phyloP scores from a whole-genome alignment of 179 eudicot genomes.

The Carnegiea gigantea region DNA sequence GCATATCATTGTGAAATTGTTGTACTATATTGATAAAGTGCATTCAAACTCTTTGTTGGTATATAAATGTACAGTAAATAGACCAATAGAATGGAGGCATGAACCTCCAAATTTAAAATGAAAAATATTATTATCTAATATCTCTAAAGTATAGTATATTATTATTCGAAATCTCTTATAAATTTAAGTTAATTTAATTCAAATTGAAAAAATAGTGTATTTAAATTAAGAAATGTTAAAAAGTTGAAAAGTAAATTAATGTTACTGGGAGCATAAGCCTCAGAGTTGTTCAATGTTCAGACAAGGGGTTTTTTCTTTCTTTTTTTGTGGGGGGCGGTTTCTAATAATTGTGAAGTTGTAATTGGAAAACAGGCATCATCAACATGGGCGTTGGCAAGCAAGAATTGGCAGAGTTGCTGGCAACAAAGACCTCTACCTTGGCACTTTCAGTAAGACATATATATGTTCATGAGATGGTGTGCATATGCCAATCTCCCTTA shows the following conservation, averaged over 20 bases:
- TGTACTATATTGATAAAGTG: too few species aligned
- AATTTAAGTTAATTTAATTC: not conserved
- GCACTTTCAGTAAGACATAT: conserved; percentile 75
- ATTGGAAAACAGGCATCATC: conserved; percentile 63
- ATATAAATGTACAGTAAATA: too few species aligned
- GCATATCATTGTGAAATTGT: too few species aligned
- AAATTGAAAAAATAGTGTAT: too few species aligned
- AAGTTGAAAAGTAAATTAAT: not conserved
- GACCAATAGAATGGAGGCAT: too few species aligned
- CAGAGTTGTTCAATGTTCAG: not conserved
- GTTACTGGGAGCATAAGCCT: not conserved
- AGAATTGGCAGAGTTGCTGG: conserved; percentile 96
- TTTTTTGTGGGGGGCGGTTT: not conserved
- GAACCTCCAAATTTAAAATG: too few species aligned
- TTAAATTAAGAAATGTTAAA: not conserved
- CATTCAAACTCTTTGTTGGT: too few species aligned
- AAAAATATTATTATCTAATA: too few species aligned
- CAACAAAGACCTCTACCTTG: conserved; percentile 92
- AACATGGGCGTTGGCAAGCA: conserved; percentile 98
- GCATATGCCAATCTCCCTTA: too few species aligned
- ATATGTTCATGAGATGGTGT: too few species aligned
- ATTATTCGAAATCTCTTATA: too few species aligned
- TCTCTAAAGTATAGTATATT: too few species aligned
- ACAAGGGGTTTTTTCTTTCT: not conserved
- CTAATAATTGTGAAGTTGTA: not conserved